phyloP scores from a whole-genome alignment of 2,329 filamentous ascomycete genomes.

The Cryphonectria nitschkei region DNA sequence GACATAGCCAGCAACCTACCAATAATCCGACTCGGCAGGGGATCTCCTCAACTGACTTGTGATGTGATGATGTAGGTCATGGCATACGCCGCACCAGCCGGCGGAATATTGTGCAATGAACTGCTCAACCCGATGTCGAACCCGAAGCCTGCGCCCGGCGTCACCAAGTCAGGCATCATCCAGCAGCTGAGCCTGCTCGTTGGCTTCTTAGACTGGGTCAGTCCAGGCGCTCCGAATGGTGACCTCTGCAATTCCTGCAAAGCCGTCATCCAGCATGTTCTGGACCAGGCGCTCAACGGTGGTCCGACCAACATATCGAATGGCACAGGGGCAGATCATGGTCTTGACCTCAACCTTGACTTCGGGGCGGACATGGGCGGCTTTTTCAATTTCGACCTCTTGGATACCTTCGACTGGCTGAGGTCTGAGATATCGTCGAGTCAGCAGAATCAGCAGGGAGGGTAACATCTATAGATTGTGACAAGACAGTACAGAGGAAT shows the following conservation, averaged over 20 bases:
- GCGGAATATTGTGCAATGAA: conserved; percentile 55
- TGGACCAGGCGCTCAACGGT: conserved; percentile 53
- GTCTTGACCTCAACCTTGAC: conserved; percentile 41
- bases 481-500: not conserved
- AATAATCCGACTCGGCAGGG: not conserved
- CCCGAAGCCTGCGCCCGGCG: conserved; percentile 37
- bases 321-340: conserved; percentile 29
- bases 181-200: conserved; percentile 56
- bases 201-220: conserved; percentile 56
- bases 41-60: not conserved
- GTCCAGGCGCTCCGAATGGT: conserved; percentile 51
- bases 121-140: conserved; percentile 48
- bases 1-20: conserved; percentile 21
- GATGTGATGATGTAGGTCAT: conserved; percentile 43
- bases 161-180: conserved; percentile 53
- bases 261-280: conserved; percentile 52
- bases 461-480: not conserved
- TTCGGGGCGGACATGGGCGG: conserved; percentile 25
- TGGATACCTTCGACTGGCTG: conserved; percentile 55
- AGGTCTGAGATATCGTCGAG: conserved; percentile 31
- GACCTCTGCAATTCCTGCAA: conserved; percentile 52
- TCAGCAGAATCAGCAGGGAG: conserved; percentile 5
- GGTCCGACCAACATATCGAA: conserved; percentile 33
- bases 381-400: conserved; percentile 51
- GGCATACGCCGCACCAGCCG: conserved; percentile 53